Percentiles rank a stretch among this genome's conserved stretches.
phyloP scores from a whole-genome alignment of 805 yeast species.

The Teunomyces tritomae region DNA sequence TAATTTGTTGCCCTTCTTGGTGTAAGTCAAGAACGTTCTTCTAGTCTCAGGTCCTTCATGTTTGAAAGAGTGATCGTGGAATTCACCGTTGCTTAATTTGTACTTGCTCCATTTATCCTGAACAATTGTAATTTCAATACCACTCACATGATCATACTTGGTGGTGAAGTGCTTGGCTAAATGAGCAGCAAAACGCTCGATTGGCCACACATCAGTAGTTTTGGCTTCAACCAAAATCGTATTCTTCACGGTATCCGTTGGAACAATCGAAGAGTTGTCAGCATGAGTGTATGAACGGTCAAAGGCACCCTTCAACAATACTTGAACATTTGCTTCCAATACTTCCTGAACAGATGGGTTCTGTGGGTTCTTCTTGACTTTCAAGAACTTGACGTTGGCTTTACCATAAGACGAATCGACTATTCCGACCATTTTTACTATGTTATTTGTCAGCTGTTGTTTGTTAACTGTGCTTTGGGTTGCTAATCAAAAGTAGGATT shows the following conservation, averaged over 20 bases:
- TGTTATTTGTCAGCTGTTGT: too few species aligned
- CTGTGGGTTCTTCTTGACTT: conserved; percentile 74
- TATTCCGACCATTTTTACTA: conserved; percentile 5
- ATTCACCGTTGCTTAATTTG: conserved; percentile 61
- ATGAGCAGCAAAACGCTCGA: conserved; percentile 85
- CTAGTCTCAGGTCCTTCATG: conserved; percentile 84
- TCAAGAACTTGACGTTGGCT: conserved; percentile 87
- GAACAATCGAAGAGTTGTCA: conserved; percentile 85
- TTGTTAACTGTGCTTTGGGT: too few species aligned
- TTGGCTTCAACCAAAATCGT: conserved; percentile 83
- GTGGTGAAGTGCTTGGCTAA: conserved; percentile 76
- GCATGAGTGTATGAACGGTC: conserved; percentile 83
- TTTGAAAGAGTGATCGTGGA: conserved; percentile 79
- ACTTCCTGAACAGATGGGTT: conserved; percentile 77
- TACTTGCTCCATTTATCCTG: conserved; percentile 82
- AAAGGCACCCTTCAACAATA: conserved; percentile 73
- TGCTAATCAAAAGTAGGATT: not conserved
- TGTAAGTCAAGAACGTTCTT: conserved; percentile 52
- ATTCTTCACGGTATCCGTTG: conserved; percentile 92
- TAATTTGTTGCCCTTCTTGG: conserved; percentile 50
- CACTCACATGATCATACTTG: conserved; percentile 76
- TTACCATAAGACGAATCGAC: conserved; percentile 74
- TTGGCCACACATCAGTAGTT: conserved; percentile 82
- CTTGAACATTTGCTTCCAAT: conserved; percentile 79
- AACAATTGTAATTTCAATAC: conserved; percentile 61